Evolutionary conservation across 768 basidiomycete genomes (phyloP).

Genomic region (Saitozyma podzolica): DNA sequence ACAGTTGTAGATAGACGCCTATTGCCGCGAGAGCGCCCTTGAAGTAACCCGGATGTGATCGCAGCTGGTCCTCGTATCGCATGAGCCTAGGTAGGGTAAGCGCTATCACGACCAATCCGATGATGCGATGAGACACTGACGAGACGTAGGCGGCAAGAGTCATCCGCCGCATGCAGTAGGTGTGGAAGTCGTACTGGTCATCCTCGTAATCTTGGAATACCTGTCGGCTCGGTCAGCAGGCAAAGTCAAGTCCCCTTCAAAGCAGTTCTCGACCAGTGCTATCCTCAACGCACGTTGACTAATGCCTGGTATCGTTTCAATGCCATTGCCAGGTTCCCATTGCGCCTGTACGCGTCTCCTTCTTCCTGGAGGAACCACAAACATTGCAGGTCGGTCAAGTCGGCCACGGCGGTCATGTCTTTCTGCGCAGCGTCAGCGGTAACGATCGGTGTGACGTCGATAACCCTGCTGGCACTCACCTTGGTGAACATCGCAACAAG

Average conservation of each 20-base stretch:
- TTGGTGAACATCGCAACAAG: slow-evolving; percentile 88
- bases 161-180: slow-evolving; percentile 85
- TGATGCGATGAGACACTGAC: slow-evolving; percentile 57
- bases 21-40: slow-evolving; percentile 70
- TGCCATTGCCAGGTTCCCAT: slow-evolving; percentile 70
- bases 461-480: slow-evolving; percentile 56
- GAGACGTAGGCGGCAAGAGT: slow-evolving; percentile 81
- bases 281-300: slow-evolving; percentile 61
- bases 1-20: slow-evolving; percentile 57
- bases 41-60: slow-evolving; percentile 74
- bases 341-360: slow-evolving; percentile 67
- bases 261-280: not conserved
- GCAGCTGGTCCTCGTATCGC: slow-evolving; percentile 75
- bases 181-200: slow-evolving; percentile 97
- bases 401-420: slow-evolving; percentile 72
- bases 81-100: slow-evolving; percentile 61
- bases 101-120: slow-evolving; percentile 5
- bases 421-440: slow-evolving; percentile 61
- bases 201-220: slow-evolving; percentile 84
- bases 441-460: not conserved
- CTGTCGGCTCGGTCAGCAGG: slow-evolving; percentile 52
- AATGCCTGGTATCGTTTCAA: slow-evolving; percentile 80
- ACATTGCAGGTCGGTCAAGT: slow-evolving; percentile 95
- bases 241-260: not conserved
- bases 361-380: slow-evolving; percentile 81